Percentiles rank a stretch among this genome's conserved stretches.
Conservation (phyloP, 768 basidiomycete species). For the Agaricus bisporus region DNA sequence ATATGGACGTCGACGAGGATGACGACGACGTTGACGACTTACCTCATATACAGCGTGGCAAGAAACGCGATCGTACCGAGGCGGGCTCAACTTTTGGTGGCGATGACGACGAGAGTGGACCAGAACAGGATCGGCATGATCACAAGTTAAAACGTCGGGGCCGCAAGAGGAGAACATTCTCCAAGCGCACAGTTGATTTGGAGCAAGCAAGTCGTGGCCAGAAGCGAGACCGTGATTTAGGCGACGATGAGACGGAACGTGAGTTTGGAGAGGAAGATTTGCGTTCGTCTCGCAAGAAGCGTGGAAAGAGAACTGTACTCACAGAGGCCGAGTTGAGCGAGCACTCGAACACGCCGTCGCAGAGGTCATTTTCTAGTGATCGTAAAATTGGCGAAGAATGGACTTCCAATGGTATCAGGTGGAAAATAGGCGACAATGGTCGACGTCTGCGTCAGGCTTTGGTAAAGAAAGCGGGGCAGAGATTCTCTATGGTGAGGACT, state of each 20-base stretch:
- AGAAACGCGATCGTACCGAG: conserved; percentile 72
- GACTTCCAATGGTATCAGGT: conserved; percentile 64
- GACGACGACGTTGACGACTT: conserved; percentile 34
- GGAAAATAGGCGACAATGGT: conserved; percentile 67
- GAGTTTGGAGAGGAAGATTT: conserved; percentile 28
- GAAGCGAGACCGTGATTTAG: conserved; percentile 61
- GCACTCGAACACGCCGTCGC: conserved; percentile 42
- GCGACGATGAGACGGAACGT: conserved; percentile 38
- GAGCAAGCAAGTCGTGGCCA: conserved; percentile 39
- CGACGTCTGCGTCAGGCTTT: conserved; percentile 63
- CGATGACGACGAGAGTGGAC: conserved; percentile 43
- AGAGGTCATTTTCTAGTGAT: conserved; percentile 45
- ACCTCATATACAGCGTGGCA: conserved; percentile 41
- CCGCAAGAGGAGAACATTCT: conserved; percentile 53
- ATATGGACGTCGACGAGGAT: conserved; percentile 36
- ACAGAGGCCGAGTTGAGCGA: conserved; percentile 34
- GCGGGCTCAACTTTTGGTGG: conserved; percentile 67
- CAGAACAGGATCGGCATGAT: conserved; percentile 32
- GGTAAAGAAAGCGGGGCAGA: conserved; percentile 65
- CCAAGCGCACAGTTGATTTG: conserved; percentile 46
- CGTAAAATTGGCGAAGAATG: conserved; percentile 71
- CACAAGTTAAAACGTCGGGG: conserved; percentile 38
- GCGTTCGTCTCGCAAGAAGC: conserved; percentile 41
- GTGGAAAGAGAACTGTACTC: conserved; percentile 38
- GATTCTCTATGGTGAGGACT: conserved; percentile 63